A percentile compares a stretch with the other conserved stretches of the same genome.
Conservation (phyloP, 208 protist species). For the Dictyostelium gargantuum region DNA sequence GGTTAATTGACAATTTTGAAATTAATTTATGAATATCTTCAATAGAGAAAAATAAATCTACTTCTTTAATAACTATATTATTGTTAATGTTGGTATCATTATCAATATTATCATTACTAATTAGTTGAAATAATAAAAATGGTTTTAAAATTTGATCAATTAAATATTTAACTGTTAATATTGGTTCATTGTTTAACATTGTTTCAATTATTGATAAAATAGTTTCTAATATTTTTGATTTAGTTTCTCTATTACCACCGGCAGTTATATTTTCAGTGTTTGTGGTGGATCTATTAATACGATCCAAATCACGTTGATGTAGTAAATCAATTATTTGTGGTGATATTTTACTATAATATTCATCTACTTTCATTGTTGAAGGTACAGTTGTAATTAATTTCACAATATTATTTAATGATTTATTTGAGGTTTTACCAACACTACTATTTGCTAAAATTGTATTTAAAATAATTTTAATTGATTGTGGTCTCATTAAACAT, state of each 20-base stretch:
- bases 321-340: constrained; percentile 37
- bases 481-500: constrained; percentile 43
- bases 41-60: constrained; percentile 49
- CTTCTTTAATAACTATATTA: constrained; percentile 53
- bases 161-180: neutral
- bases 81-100: too few species aligned
- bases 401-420: neutral
- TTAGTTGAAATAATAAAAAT: neutral
- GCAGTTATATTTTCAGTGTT: too few species aligned
- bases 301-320: neutral
- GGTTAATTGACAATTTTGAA: constrained; percentile 19
- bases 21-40: constrained; percentile 61
- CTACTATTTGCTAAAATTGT: neutral
- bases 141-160: constrained; percentile 7
- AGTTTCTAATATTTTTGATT: neutral
- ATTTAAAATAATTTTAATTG: neutral
- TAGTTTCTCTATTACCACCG: neutral
- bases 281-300: too few species aligned
- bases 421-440: neutral
- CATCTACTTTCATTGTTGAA: neutral
- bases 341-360: constrained; percentile 37
- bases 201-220: constrained; percentile 5
- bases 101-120: neutral
- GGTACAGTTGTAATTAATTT: neutral
- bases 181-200: neutral